Evolutionary conservation across 345 rosid genomes (phyloP), one percentile per base, ranked within the genome.

Genomic region (Zanthoxylum bungeanum): DNA sequence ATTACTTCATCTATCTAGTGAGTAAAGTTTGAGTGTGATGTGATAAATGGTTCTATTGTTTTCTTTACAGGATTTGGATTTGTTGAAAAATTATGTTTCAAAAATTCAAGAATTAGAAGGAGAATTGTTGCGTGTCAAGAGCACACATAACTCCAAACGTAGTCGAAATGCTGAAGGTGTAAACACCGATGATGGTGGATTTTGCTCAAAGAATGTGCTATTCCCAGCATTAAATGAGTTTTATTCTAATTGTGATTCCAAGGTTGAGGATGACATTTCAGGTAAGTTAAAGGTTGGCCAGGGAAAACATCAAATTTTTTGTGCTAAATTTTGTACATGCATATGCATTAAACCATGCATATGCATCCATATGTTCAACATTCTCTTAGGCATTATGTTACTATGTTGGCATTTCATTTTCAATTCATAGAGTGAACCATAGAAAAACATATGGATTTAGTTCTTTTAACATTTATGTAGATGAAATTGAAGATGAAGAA

Each of bases 61-160:
- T 69, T 40, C 64, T 33, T 76, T 70, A 68, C 81, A 95, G 99
- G 98, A 85, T 69, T 75, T 60, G 76, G 87, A 85, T 84, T 79
- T 95, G 86, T 51, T 92, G 62, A 92, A 82, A 60, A 82, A 69
- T 68, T 89, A 95, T 69, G 86, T 95, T 47, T 82, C 85, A 49
- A 92, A 87, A 85, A 92, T 92, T 83, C 97, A 95, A 84, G 96
- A 91, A 64, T 81, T 92, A 66, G 99, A 92, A 83, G 91, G 91
- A 68, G 97, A 95, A 76, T 59, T 95, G 75, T 67, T 89, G 75
- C 88, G 76, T 52, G 36, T 86, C 49, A 89, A 79, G 85, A 89
- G 70, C 70, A 78, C 74, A 39, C 72, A 80, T 61, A 84, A 75
- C 53, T 69, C 82, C 60, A 92, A 83, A 71, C 85, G 63, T 25